Percentiles rank a stretch among this genome's conserved stretches.
Evolutionary conservation across 169 alveolate genomes (phyloP).

Genomic region (Plasmodium falciparum): DNA sequence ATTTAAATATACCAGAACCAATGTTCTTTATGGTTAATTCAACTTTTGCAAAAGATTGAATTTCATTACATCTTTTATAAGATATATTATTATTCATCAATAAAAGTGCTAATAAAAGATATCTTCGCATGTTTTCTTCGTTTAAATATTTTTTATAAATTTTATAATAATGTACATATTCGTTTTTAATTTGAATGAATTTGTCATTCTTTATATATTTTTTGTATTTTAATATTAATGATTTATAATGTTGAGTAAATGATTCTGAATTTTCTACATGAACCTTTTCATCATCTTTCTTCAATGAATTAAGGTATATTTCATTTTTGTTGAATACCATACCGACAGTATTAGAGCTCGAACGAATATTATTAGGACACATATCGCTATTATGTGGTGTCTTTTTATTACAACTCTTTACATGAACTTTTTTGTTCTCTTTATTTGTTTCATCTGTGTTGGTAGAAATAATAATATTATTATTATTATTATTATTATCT

Average conservation of each 20-base stretch:
- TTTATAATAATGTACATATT: slow-evolving; percentile 45
- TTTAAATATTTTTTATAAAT: slow-evolving; percentile 18
- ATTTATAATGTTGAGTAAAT: slow-evolving; percentile 34
- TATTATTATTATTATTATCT: neutral
- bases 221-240: slow-evolving; percentile 40
- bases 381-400: neutral
- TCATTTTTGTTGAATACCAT: neutral
- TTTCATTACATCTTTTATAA: slow-evolving; percentile 10
- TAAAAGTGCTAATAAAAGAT: slow-evolving; percentile 32
- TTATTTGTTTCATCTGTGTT: neutral
- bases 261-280: slow-evolving; percentile 17
- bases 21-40: slow-evolving; percentile 49
- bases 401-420: slow-evolving; percentile 1
- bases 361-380: neutral
- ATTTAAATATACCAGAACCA: slow-evolving; percentile 72
- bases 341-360: neutral
- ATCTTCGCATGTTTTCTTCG: slow-evolving; percentile 11
- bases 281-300: neutral
- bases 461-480: neutral
- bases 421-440: neutral
- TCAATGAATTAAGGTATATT: neutral
- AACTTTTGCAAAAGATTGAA: slow-evolving; percentile 24
- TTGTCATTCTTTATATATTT: slow-evolving; percentile 33
- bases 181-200: slow-evolving; percentile 31
- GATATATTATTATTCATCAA: slow-evolving; percentile 48